Conservation (phyloP, 2,329 filamentous ascomycete genomes). For the Colletotrichum lupini region DNA sequence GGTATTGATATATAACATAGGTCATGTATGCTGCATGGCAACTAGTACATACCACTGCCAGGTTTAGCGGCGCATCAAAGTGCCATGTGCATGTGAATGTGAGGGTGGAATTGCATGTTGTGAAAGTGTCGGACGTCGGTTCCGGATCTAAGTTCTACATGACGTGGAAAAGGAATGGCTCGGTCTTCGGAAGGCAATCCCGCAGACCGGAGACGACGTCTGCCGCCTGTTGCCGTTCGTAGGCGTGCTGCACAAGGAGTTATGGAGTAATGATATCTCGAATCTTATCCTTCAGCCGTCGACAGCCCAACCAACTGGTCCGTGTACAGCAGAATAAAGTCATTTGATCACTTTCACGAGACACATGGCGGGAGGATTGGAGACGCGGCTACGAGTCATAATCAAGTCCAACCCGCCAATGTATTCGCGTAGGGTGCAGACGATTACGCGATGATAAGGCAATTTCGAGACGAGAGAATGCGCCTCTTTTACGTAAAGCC, state of each 20-base stretch:
- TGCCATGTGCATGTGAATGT: neutral
- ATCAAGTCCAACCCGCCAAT: neutral
- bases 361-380: neutral
- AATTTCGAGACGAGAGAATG: neutral
- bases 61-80: neutral
- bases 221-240: neutral
- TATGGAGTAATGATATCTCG: neutral
- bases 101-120: neutral
- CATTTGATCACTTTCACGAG: conserved; percentile 3
- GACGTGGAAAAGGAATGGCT: too few relatives aligned
- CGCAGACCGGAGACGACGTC: neutral
- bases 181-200: neutral
- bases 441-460: conserved; percentile 3
- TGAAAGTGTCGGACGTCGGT: neutral
- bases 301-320: neutral
- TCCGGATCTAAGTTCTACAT: neutral
- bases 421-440: neutral
- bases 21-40: too few relatives aligned
- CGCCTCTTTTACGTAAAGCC: conserved; percentile 21
- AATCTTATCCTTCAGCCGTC: too few relatives aligned
- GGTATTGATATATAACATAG: conserved; percentile 4
- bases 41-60: neutral
- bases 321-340: neutral
- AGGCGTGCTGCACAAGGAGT: conserved; percentile 3
- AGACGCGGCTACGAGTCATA: conserved; percentile 8